These are phyloP conservation scores for Lentinus tigrinus DNA, from an alignment of 768 basidiomycete genomes.

Conservation along the genomic window DNA sequence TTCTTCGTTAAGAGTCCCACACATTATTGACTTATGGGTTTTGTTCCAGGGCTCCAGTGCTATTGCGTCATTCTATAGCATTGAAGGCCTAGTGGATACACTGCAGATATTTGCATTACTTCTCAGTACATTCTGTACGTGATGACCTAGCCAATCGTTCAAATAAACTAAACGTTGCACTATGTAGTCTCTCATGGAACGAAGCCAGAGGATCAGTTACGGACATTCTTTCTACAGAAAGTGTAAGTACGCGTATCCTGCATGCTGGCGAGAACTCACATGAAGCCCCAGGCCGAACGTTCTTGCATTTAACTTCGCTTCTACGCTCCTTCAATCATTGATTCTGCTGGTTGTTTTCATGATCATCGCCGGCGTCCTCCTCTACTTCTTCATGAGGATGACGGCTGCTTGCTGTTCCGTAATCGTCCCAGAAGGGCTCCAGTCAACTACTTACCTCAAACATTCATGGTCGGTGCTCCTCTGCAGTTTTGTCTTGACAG, in stretches of 20 bases:
- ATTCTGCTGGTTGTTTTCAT: constrained; percentile 61
- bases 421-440: constrained; percentile 53
- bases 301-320: constrained; percentile 71
- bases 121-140: constrained; percentile 61
- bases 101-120: constrained; percentile 73
- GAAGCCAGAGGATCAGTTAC: constrained; percentile 47
- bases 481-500: constrained; percentile 62
- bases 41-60: constrained; percentile 62
- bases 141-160: neutral
- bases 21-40: neutral
- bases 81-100: constrained; percentile 67
- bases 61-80: constrained; percentile 65
- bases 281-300: constrained; percentile 56
- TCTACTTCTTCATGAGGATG: constrained; percentile 58
- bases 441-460: constrained; percentile 38
- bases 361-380: constrained; percentile 47
- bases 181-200: constrained; percentile 11
- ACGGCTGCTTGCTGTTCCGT: constrained; percentile 49
- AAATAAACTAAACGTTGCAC: neutral
- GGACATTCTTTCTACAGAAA: constrained; percentile 59
- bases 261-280: constrained; percentile 3
- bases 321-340: constrained; percentile 57
- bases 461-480: constrained; percentile 56
- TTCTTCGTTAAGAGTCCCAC: neutral
- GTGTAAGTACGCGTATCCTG: constrained; percentile 47